phyloP scores from a whole-genome alignment of 164 flowering plant species.

The Echeveria elegans region DNA sequence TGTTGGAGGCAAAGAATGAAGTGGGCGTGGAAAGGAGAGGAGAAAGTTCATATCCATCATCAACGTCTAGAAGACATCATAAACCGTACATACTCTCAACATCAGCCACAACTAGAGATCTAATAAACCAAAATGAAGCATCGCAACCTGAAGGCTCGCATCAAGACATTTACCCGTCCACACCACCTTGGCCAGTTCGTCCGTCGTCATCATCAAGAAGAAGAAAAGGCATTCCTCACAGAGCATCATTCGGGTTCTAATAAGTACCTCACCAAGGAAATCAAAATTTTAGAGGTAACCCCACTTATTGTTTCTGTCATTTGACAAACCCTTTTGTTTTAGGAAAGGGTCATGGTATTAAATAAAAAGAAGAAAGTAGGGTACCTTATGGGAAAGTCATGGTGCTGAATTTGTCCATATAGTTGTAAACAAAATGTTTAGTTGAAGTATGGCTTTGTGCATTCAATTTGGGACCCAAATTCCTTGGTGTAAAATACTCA shows the following conservation, averaged over 20 bases:
- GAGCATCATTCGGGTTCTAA: conserved; percentile 72
- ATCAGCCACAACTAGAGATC: not conserved
- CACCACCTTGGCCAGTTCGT: conserved; percentile 47
- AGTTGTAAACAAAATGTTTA: conserved; percentile 14
- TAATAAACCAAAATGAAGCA: conserved; percentile 19
- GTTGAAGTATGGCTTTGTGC: conserved; percentile 11
- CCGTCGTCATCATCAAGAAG: conserved; percentile 53
- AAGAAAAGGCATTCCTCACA: conserved; percentile 84
- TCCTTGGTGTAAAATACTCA: conserved; percentile 20
- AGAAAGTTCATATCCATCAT: conserved; percentile 24
- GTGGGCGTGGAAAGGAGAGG: conserved; percentile 15
- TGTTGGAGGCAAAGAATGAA: conserved; percentile 34
- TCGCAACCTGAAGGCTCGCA: conserved; percentile 47
- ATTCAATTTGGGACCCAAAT: conserved; percentile 19
- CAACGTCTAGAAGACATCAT: conserved; percentile 13
- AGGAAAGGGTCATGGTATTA: conserved; percentile 7
- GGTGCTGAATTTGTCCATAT: not conserved
- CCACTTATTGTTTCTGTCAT: conserved; percentile 10
- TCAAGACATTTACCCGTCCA: conserved; percentile 52
- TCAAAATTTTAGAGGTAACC: conserved; percentile 2
- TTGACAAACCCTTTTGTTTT: conserved; percentile 6
- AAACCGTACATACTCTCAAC: conserved; percentile 1
- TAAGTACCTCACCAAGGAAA: conserved; percentile 14
- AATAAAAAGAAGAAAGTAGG: not conserved
- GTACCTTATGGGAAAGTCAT: not conserved